Evolutionary conservation across 2,329 filamentous ascomycete genomes (phyloP).

Genomic region (Aureobasidium sp.): DNA sequence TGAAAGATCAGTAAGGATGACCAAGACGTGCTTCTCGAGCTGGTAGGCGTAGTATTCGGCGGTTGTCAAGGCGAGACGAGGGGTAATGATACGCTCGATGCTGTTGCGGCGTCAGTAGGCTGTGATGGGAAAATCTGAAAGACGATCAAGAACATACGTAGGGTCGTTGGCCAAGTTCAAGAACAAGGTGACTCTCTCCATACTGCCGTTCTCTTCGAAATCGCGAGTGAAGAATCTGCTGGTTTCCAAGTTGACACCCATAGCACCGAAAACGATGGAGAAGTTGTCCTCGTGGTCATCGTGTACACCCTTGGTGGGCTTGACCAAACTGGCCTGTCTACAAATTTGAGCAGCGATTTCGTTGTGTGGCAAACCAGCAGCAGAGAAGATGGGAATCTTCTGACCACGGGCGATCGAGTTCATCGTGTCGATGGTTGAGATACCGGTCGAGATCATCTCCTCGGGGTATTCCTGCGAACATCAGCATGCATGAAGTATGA

Average conservation of each 20-base stretch:
- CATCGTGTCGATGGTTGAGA: constrained; percentile 98
- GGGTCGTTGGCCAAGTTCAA: constrained; percentile 98
- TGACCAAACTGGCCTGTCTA: constrained; percentile 90
- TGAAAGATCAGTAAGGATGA: constrained; percentile 95
- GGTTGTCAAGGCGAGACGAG: constrained; percentile 93
- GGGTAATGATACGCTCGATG: constrained; percentile 99
- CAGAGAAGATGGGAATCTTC: constrained; percentile 99
- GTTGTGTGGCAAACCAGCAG: constrained; percentile 96
- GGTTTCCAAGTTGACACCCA: constrained; percentile 99
- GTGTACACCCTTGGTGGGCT: constrained; percentile 84
- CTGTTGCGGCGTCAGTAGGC: constrained; percentile 38
- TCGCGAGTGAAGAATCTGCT: constrained; percentile 97
- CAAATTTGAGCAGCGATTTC: constrained; percentile 99
- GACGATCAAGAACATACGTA: constrained; percentile 55
- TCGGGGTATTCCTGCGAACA: constrained; percentile 63
- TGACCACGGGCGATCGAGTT: constrained; percentile 87
- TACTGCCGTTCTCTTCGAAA: constrained; percentile 97
- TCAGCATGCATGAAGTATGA: background rate
- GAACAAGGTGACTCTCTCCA: constrained; percentile 96
- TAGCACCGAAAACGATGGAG: constrained; percentile 97
- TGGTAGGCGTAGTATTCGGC: constrained; percentile 99
- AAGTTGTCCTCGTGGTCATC: constrained; percentile 99
- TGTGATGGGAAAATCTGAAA: background rate
- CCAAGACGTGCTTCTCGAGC: constrained; percentile 97
- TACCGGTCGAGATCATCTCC: constrained; percentile 99